Evolutionary conservation across 805 yeast species (phyloP).

Genomic region (Candida vaughaniae): DNA sequence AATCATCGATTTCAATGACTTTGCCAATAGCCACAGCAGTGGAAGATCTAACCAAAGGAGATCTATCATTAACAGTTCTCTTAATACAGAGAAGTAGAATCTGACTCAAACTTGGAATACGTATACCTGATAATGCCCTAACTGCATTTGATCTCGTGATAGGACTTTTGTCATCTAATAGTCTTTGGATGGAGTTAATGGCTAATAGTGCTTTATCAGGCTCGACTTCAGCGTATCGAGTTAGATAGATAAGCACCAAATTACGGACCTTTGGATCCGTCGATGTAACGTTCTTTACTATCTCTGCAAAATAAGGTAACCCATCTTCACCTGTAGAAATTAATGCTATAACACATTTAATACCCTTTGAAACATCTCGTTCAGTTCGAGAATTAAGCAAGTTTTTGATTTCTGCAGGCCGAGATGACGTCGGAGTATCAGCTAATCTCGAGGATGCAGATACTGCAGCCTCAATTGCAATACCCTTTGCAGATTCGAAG

Average conservation of each 20-base stretch:
- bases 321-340: constrained; percentile 43
- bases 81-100: constrained; percentile 73
- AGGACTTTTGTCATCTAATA: constrained; percentile 68
- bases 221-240: constrained; percentile 75
- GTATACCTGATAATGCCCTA: constrained; percentile 78
- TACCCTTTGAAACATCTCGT: constrained; percentile 45
- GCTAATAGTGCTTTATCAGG: constrained; percentile 89
- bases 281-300: constrained; percentile 83
- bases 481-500: constrained; percentile 74
- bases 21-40: constrained; percentile 76
- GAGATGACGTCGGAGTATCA: constrained; percentile 58
- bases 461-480: constrained; percentile 81
- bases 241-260: constrained; percentile 72
- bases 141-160: constrained; percentile 70
- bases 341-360: constrained; percentile 41
- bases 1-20: constrained; percentile 39
- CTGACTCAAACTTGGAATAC: constrained; percentile 77
- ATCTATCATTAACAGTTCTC: constrained; percentile 64
- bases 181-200: constrained; percentile 87
- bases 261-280: constrained; percentile 61
- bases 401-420: constrained; percentile 64
- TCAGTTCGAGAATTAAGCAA: constrained; percentile 68
- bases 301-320: constrained; percentile 68
- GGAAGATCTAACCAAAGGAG: constrained; percentile 76
- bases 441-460: constrained; percentile 67